Evolutionary conservation across 805 yeast genomes (phyloP).

Genomic region (Naumovozyma dairenensis): DNA sequence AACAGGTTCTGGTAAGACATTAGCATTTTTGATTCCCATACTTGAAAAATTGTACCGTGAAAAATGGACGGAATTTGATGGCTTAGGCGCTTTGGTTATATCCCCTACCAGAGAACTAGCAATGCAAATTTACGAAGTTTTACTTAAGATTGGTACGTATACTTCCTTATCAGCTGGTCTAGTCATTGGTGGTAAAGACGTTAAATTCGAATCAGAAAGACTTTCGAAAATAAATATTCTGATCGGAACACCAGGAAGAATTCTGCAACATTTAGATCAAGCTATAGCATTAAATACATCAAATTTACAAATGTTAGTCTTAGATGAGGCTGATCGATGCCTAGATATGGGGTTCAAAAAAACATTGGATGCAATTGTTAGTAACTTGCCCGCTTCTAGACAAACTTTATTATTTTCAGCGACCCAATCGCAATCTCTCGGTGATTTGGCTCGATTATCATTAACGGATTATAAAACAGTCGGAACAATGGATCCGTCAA

Average conservation of each 20-base stretch:
- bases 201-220: constrained; percentile 70
- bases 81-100: constrained; percentile 80
- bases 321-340: constrained; percentile 90
- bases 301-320: constrained; percentile 65
- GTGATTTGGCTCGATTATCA: constrained; percentile 70
- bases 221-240: constrained; percentile 69
- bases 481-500: constrained; percentile 34
- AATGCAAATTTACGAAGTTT: constrained; percentile 80
- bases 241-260: constrained; percentile 87
- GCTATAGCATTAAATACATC: constrained; percentile 68
- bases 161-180: constrained; percentile 78
- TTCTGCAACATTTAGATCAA: constrained; percentile 85
- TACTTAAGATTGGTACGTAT: constrained; percentile 68
- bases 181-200: constrained; percentile 90
- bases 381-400: constrained; percentile 67
- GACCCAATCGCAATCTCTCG: constrained; percentile 75
- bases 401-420: constrained; percentile 84
- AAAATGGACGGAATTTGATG: constrained; percentile 74
- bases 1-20: constrained; percentile 79
- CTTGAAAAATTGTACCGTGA: constrained; percentile 59
- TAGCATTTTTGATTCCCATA: constrained; percentile 77
- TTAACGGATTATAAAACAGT: constrained; percentile 36
- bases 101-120: constrained; percentile 91
- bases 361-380: constrained; percentile 70
- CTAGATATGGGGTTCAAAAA: constrained; percentile 88